A percentile compares a stretch with the other conserved stretches of the same genome.
These are phyloP conservation scores for Saccharomycopsis sp. DNA, from an alignment of 805 yeast genomes.

Conservation along the genomic window DNA sequence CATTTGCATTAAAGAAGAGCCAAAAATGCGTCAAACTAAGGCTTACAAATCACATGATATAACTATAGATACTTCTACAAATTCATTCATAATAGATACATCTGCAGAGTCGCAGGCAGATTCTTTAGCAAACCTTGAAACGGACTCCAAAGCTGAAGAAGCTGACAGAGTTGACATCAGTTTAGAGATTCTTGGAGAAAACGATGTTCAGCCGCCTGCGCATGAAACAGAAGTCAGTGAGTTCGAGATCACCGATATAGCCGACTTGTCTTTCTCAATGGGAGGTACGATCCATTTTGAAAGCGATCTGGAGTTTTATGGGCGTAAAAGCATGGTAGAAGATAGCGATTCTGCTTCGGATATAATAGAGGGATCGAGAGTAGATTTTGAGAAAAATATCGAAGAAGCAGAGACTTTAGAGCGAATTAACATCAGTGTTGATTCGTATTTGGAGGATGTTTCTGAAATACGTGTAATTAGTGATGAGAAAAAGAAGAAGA, in stretches of 20 bases:
- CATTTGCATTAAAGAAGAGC: not conserved
- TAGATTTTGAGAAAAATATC: not conserved
- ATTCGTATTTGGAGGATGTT: constrained; percentile 1
- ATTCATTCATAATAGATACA: not conserved
- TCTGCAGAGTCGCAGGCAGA: too few species aligned
- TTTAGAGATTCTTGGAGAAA: not conserved
- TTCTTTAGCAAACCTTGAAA: too few species aligned
- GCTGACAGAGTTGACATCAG: too few species aligned
- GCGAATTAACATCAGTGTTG: not conserved
- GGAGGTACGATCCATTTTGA: not conserved
- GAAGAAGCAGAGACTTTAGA: constrained; percentile 2
- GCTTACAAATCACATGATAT: not conserved
- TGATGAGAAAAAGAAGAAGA: not conserved
- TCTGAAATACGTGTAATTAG: not conserved
- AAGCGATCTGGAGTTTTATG: not conserved
- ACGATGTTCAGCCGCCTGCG: not conserved
- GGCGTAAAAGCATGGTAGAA: not conserved
- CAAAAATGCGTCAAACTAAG: not conserved
- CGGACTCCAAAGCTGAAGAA: too few species aligned
- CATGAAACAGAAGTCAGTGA: not conserved
- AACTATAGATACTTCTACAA: not conserved
- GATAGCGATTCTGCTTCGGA: not conserved
- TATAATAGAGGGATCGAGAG: not conserved
- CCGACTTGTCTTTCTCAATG: not conserved
- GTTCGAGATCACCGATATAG: not conserved